Evolutionary conservation across 345 rosid species (phyloP).

Genomic region (Lagerstroemia speciosa): DNA sequence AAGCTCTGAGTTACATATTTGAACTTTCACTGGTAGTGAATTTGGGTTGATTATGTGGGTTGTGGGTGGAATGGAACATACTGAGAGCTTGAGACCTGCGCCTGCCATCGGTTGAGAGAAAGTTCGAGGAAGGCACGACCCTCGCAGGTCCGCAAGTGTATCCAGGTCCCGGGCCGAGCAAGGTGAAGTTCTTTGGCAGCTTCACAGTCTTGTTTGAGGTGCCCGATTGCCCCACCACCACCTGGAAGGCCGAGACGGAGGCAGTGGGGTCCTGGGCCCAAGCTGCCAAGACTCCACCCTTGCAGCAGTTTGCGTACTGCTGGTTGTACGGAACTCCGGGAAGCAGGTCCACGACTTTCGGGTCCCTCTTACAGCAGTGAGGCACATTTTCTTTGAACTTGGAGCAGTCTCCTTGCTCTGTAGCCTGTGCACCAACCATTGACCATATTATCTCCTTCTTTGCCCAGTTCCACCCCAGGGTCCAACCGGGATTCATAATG

Average conservation of each 20-base stretch:
- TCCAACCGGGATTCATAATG: constrained; percentile 44
- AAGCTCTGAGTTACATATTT: neutral
- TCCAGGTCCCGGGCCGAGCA: constrained; percentile 42
- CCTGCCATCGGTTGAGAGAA: constrained; percentile 29
- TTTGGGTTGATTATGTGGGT: neutral
- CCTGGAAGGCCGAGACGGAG: constrained; percentile 31
- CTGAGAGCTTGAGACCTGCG: constrained; percentile 35
- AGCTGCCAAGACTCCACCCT: constrained; percentile 35
- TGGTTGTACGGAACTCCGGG: constrained; percentile 40
- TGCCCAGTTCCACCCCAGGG: constrained; percentile 41
- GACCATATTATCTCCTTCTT: constrained; percentile 45
- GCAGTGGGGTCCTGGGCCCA: constrained; percentile 39
- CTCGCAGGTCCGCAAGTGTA: constrained; percentile 41
- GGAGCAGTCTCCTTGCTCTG: constrained; percentile 52
- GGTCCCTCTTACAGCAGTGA: constrained; percentile 35
- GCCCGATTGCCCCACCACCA: constrained; percentile 34
- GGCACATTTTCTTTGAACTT: constrained; percentile 42
- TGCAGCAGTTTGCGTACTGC: constrained; percentile 43
- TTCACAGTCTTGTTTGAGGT: constrained; percentile 37
- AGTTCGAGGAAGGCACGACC: constrained; percentile 27
- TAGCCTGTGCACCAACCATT: constrained; percentile 37
- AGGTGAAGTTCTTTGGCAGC: constrained; percentile 40
- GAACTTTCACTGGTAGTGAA: neutral
- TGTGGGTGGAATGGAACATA: constrained; percentile 11
- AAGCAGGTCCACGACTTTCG: constrained; percentile 39